A percentile compares a stretch with the other conserved stretches of the same genome.
Conservation (phyloP, 1,284 basidiomycete species). For the Wallemia ichthyophaga region DNA sequence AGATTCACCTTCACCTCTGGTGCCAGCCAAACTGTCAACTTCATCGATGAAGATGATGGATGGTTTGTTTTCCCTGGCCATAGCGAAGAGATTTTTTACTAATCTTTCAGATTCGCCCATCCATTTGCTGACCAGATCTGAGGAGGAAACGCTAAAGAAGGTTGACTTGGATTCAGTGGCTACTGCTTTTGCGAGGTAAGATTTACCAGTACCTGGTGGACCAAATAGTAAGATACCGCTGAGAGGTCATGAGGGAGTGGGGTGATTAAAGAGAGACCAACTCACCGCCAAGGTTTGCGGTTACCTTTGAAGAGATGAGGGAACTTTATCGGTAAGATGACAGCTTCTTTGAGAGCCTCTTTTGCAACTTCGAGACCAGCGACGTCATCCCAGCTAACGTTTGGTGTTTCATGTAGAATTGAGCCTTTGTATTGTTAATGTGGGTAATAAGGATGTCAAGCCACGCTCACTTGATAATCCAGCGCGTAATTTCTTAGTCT, state of each 20-base stretch:
- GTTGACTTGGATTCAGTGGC: constrained; percentile 97
- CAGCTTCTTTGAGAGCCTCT: constrained; percentile 86
- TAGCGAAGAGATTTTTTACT: constrained; percentile 83
- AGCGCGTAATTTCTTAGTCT: constrained; percentile 76
- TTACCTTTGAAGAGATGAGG: constrained; percentile 95
- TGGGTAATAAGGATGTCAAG: not conserved
- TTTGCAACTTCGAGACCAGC: constrained; percentile 84
- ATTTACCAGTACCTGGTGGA: constrained; percentile 82
- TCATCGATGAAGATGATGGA: constrained; percentile 98
- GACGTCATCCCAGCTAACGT: constrained; percentile 94
- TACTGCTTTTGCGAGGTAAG: constrained; percentile 84
- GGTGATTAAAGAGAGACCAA: not conserved
- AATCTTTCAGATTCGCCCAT: constrained; percentile 95
- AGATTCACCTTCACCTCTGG: constrained; percentile 79
- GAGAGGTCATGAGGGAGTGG: not conserved
- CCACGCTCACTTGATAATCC: constrained; percentile 45
- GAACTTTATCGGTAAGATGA: constrained; percentile 95
- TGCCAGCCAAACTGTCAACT: constrained; percentile 82
- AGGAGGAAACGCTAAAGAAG: constrained; percentile 86
- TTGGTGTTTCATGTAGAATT: constrained; percentile 76
- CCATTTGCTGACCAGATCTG: constrained; percentile 95
- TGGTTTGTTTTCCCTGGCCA: constrained; percentile 86
- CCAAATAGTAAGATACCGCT: constrained; percentile 76
- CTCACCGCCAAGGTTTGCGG: constrained; percentile 58
- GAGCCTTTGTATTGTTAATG: constrained; percentile 23